Conservation (phyloP, 805 yeast species). For the Candida germanica region DNA sequence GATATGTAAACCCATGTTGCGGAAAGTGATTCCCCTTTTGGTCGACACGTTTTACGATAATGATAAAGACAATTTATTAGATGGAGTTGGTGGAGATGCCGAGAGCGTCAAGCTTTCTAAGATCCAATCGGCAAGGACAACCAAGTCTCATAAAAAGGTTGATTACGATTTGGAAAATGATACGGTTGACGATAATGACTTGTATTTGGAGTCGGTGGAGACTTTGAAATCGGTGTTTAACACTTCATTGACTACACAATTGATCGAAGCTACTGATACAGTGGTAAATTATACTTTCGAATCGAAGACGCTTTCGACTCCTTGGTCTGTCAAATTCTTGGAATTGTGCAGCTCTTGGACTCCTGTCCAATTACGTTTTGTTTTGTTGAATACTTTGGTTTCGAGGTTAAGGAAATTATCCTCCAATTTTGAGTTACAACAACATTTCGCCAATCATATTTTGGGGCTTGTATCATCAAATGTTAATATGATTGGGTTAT, state of each 20-base stretch:
- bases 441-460: constrained; percentile 43
- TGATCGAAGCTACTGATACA: constrained; percentile 53
- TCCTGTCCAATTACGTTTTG: constrained; percentile 75
- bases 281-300: constrained; percentile 43
- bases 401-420: constrained; percentile 25
- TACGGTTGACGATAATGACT: constrained; percentile 33
- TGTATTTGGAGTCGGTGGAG: constrained; percentile 43
- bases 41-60: constrained; percentile 29
- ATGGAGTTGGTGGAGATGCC: constrained; percentile 24
- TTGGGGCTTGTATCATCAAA: constrained; percentile 67
- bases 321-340: constrained; percentile 58
- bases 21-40: constrained; percentile 36
- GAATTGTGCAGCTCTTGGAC: constrained; percentile 71
- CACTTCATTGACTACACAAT: constrained; percentile 58
- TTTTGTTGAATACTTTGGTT: constrained; percentile 48
- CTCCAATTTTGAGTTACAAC: constrained; percentile 23
- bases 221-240: constrained; percentile 62
- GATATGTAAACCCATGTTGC: constrained; percentile 27
- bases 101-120: constrained; percentile 28
- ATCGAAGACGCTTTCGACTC: constrained; percentile 18
- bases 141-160: constrained; percentile 14
- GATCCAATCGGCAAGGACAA: constrained; percentile 23
- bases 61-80: constrained; percentile 18
- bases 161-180: constrained; percentile 32
- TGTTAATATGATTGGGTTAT: constrained; percentile 82